Evolutionary conservation across 2,329 filamentous ascomycete species (phyloP).

Genomic region (Penicillium digitatum): DNA sequence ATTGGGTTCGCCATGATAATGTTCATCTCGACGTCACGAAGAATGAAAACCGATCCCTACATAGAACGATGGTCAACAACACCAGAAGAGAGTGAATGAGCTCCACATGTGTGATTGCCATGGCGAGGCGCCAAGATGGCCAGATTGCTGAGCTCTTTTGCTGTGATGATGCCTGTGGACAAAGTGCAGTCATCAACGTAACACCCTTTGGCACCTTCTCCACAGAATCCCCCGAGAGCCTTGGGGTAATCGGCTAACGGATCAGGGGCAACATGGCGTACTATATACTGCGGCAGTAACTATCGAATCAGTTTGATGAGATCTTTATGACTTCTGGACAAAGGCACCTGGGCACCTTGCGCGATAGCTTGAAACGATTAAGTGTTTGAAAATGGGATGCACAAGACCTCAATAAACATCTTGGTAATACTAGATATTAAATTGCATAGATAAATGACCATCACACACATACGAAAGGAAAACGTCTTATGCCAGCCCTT

Average conservation of each 20-base stretch:
- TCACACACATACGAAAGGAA: not conserved
- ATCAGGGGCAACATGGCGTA: not conserved
- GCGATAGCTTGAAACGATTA: not conserved
- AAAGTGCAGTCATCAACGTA: not conserved
- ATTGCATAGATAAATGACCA: not conserved
- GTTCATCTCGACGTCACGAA: not conserved
- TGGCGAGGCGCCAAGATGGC: not conserved
- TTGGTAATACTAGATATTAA: not conserved
- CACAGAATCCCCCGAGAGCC: not conserved
- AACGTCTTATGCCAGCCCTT: constrained; percentile 2
- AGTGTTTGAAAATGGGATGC: not conserved
- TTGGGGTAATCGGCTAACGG: not conserved
- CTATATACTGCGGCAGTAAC: not conserved
- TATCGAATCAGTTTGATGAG: not conserved
- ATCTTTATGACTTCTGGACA: not conserved
- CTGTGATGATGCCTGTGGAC: not conserved
- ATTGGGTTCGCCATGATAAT: not conserved
- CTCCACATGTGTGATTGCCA: not conserved
- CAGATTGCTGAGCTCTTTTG: not conserved
- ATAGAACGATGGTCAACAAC: not conserved
- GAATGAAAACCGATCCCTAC: not conserved
- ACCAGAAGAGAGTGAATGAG: not conserved
- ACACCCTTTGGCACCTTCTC: not conserved
- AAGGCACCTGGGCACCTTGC: not conserved
- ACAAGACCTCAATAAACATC: not conserved